Conservation (phyloP, 345 rosid species). For the Murraya koenigii region DNA sequence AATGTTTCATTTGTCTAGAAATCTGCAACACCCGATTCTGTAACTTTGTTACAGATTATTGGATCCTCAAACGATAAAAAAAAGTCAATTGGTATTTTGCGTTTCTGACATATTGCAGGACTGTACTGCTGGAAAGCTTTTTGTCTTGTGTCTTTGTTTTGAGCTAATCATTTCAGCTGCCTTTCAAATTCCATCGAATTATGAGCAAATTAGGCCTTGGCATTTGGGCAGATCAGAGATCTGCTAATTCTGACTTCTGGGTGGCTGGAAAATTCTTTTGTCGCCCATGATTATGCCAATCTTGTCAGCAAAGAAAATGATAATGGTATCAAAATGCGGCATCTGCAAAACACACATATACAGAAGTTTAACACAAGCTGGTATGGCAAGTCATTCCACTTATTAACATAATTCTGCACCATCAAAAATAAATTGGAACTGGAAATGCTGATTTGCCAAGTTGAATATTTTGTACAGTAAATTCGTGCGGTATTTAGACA, state of each 20-base stretch:
- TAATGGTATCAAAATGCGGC: not conserved
- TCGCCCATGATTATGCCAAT: not conserved
- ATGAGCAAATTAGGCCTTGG: conserved; percentile 7
- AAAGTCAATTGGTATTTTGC: not conserved
- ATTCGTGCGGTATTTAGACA: too few species aligned
- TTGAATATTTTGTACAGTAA: too few species aligned
- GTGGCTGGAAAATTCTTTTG: conserved; percentile 8
- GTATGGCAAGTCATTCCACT: not conserved
- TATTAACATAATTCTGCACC: not conserved
- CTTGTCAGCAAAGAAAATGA: not conserved
- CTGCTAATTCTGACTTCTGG: conserved; percentile 4
- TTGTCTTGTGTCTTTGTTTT: conserved; percentile 29
- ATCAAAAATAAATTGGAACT: not conserved
- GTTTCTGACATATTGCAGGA: conserved; percentile 24
- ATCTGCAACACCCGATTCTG: conserved; percentile 28
- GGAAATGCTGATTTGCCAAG: not conserved
- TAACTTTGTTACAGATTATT: conserved; percentile 27
- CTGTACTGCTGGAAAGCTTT: conserved; percentile 13
- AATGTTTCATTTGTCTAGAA: conserved; percentile 20
- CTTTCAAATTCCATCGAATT: conserved; percentile 14
- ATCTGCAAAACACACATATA: not conserved
- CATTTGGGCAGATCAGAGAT: conserved; percentile 4
- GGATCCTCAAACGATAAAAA: conserved; percentile 26
- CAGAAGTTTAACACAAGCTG: not conserved
- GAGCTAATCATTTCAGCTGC: conserved; percentile 17